These are phyloP conservation scores for Macaranga tanarius DNA, from an alignment of 441 rosid species.

Conservation along the genomic window DNA sequence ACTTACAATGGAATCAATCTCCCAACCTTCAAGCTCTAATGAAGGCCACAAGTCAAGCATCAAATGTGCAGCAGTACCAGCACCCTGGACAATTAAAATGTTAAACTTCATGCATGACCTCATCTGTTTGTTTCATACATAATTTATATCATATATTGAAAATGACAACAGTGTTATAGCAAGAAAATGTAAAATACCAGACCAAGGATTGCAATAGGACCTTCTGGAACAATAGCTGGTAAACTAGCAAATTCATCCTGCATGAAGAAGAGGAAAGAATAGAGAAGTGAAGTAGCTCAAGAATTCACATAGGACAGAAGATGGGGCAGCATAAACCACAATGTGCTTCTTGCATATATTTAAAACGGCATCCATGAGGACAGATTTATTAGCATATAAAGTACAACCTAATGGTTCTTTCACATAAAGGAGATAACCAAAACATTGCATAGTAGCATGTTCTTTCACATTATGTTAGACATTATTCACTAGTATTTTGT, in stretches of 20 bases:
- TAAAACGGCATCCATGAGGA: not conserved
- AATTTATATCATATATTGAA: no score
- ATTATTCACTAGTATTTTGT: no score
- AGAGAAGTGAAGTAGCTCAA: not conserved
- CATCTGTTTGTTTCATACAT: not conserved
- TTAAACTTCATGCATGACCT: not conserved
- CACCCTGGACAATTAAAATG: slow-evolving; percentile 46
- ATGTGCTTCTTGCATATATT: not conserved
- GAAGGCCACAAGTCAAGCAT: slow-evolving; percentile 83
- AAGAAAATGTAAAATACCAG: slow-evolving; percentile 44
- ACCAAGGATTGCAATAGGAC: slow-evolving; percentile 78
- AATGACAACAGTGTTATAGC: not conserved
- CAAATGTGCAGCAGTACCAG: slow-evolving; percentile 87
- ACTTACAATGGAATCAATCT: slow-evolving; percentile 78
- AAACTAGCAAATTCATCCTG: slow-evolving; percentile 80
- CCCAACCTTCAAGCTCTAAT: slow-evolving; percentile 75
- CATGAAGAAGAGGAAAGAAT: not conserved
- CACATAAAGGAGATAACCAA: no score
- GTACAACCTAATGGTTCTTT: no score
- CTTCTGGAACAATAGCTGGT: slow-evolving; percentile 67
- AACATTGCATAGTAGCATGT: no score
- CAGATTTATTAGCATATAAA: no score
- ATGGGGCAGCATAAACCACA: not conserved
- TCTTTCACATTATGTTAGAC: no score
- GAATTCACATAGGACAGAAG: not conserved